Evolutionary conservation across 2,329 filamentous ascomycete genomes (phyloP).

Genomic region (Xylaria polymorpha): DNA sequence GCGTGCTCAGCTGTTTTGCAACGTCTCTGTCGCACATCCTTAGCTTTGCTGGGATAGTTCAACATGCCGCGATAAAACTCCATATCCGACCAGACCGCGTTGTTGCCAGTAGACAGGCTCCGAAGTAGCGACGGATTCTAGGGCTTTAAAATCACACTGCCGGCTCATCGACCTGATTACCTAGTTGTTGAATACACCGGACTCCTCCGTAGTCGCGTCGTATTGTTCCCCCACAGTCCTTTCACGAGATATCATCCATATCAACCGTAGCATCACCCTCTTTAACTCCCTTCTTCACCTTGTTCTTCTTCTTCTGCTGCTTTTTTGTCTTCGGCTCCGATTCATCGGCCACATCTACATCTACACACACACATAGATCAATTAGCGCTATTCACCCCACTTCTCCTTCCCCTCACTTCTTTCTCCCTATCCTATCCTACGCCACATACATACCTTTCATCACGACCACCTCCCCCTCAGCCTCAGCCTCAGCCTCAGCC

Average conservation of each 20-base stretch:
- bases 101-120: neutral
- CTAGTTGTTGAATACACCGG: neutral
- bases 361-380: neutral
- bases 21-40: neutral
- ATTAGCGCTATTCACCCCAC: slow-evolving; percentile 20
- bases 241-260: slow-evolving; percentile 44
- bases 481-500: too few relatives aligned
- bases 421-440: neutral
- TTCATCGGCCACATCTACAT: slow-evolving; percentile 35
- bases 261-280: slow-evolving; percentile 43
- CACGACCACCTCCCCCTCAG: slow-evolving; percentile 50
- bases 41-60: neutral
- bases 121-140: neutral
- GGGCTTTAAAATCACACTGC: neutral
- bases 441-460: slow-evolving; percentile 47
- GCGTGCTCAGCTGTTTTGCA: neutral
- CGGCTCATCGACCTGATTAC: neutral
- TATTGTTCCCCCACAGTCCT: neutral
- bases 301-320: slow-evolving; percentile 14
- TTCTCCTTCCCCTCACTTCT: neutral
- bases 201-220: neutral
- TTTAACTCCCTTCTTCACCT: neutral
- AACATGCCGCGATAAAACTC: neutral
- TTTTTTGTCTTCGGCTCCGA: slow-evolving; percentile 17
- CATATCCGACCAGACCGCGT: too few relatives aligned